A percentile compares a stretch with the other conserved stretches of the same genome.
These are phyloP conservation scores for Coleophoma cylindrospora DNA, from an alignment of 2,329 filamentous ascomycete species.

Conservation along the genomic window DNA sequence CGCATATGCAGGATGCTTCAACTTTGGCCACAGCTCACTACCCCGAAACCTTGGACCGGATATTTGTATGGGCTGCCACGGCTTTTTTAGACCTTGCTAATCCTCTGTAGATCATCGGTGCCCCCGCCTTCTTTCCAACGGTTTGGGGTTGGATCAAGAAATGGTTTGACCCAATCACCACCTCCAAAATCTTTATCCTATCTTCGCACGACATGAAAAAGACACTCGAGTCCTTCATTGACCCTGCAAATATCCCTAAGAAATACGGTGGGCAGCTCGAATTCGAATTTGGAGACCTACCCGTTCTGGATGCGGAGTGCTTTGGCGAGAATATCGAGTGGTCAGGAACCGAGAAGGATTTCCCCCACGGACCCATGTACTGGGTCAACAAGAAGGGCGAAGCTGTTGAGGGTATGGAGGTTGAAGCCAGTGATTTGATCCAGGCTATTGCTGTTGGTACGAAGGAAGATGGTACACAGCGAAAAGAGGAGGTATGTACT, in stretches of 20 bases:
- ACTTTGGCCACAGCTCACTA: conserved; percentile 89
- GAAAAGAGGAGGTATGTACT: conserved; percentile 31
- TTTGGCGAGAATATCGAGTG: conserved; percentile 45
- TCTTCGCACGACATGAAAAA: conserved; percentile 65
- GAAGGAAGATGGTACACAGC: conserved; percentile 36
- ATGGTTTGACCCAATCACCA: conserved; percentile 92
- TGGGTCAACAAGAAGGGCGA: conserved; percentile 41
- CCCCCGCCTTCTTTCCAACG: conserved; percentile 84
- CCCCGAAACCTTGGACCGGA: conserved; percentile 85
- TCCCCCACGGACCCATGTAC: conserved; percentile 52
- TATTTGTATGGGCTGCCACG: conserved; percentile 41
- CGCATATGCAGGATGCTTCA: conserved; percentile 90
- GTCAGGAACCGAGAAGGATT: conserved; percentile 45
- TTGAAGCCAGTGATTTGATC: conserved; percentile 32
- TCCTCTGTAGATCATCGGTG: conserved; percentile 66
- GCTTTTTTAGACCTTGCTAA: conserved; percentile 2
- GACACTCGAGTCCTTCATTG: conserved; percentile 77
- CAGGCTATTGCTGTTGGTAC: conserved; percentile 50
- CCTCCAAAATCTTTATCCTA: conserved; percentile 94
- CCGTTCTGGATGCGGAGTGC: conserved; percentile 56
- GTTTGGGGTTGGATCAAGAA: conserved; percentile 94
- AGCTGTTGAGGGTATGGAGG: conserved; percentile 23
- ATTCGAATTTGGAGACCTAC: conserved; percentile 72
- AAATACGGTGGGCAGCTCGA: conserved; percentile 85
- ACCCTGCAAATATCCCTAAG: conserved; percentile 77